Base-by-base conservation (phyloP, 257 asterid genomes). In the Solanum pimpinellifolium region DNA sequence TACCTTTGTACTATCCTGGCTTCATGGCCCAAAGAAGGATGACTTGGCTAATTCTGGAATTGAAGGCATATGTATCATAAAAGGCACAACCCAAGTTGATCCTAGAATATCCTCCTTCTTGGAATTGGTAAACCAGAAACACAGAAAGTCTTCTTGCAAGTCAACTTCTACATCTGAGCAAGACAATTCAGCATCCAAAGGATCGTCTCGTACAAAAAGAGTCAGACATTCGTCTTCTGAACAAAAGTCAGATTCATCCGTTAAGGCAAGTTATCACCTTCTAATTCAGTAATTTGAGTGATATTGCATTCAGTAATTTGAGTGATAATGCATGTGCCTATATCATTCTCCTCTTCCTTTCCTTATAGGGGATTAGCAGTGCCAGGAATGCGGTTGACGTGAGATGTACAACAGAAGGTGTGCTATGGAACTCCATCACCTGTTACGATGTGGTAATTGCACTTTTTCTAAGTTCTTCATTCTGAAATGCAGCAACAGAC, bases 1-100 rank as follows among this genome's bases (percentile, higher is more conserved):
- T 92, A 86, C 88, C 41, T 94, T 94, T 90, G 82, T 92, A 60
- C 76, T 94, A 33, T 85, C 29, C 47, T 93, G 96, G 98, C 62
- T 86, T 84, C 95, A 94, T 72, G 95, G 96, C 47, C 94, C 93
- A 60, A 90, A 87, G 33, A 60, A 46, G 80, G 98, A 90, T 80
- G 86, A 88, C 33, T 80, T 92, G 52, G 89, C 92, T 56, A 6
- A 83, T 62, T 85, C 52, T 6, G 76, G 85, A 59, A 90, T 93
- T 56, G 93, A 77, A 47, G 74, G 88, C 89, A 88, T 94, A 74
- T 93, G 95, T 86, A 47, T 52, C 13, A 23, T 87, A 8, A 78
- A 87, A 70, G 46, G 83, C 89, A 44, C 74, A 77, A 6, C 70
- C 44, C 87, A 83, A 66, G 77, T 88, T 74, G 94, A 92, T 91